Base-by-base conservation (phyloP, 208 protist genomes). In the Trypanosoma caninum region DNA sequence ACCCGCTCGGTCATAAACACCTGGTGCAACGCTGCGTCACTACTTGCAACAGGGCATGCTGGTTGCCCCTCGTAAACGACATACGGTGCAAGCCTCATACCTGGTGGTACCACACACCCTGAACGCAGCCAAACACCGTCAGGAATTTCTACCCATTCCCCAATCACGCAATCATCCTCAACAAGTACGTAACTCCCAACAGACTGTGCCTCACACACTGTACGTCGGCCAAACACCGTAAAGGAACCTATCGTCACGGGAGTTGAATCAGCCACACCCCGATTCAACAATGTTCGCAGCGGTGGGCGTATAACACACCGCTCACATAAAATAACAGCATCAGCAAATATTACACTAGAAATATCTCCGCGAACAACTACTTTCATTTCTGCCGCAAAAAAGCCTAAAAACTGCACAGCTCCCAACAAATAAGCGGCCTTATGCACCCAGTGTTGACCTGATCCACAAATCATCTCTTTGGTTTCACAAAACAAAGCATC, bases 61-160 rank as follows among this genome's bases (percentile, higher is more conserved):
- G 84, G 84, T 46, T 56, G 56, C 16, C 80, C 84, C 8, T 59
- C 47, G 40, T 88, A 91, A 14, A 86, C 61, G 10, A 74, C 82
- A 52, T 75, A 91, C 23, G 80, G 80, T 0, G 67, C 74, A 46
- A 91, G 69, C 18, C 74, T 64, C 16, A 79, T 64, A 23, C 78
- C 84, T 14, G 74, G 46, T 4, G 81, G 69, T 30, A 87, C 79
- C 23, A 79, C 77, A 28, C 66, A 79, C 27, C 68, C 63, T 11
- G 68, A 51, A 46, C 58, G 52, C 61, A 91, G 54, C 80, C 80
- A 87, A 41, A 83, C 84, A 3, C 84, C 84, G 57, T 87, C 76
- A 25, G 74, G 69, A 9, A 91, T 41, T 38, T 64, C 69, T 2
- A 68, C 78, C 13, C 73, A 74, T 40, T 72, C 67, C 7, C 74